Conservation (phyloP, 139 green algal species). For the Tetratostichococcus sp. region DNA sequence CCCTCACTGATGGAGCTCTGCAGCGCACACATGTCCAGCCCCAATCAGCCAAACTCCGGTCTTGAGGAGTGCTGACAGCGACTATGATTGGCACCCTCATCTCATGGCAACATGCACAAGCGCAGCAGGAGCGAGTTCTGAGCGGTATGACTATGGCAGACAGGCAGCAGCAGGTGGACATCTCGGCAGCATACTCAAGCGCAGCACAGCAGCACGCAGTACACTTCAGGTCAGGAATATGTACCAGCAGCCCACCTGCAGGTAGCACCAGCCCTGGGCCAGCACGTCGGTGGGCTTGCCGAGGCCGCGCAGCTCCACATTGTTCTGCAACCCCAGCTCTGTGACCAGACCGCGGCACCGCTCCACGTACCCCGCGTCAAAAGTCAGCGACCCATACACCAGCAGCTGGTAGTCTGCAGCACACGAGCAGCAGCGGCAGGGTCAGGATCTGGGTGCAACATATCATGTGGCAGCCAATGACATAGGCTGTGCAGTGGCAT, state of each 20-base stretch:
- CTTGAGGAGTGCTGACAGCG: too few relatives aligned
- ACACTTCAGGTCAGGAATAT: too few relatives aligned
- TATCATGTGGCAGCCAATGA: too few relatives aligned
- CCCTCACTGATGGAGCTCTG: slow-evolving; percentile 13
- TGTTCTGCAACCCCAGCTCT: slow-evolving; percentile 6
- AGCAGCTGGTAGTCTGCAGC: slow-evolving; percentile 12
- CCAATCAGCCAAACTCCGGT: too few relatives aligned
- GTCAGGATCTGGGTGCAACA: too few relatives aligned
- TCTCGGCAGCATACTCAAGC: background rate
- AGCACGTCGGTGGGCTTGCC: slow-evolving; percentile 11
- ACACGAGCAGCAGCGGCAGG: background rate
- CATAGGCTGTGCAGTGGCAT: too few relatives aligned
- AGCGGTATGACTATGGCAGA: too few relatives aligned
- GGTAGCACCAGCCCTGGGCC: slow-evolving; percentile 9
- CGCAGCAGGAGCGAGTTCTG: too few relatives aligned
- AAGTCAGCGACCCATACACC: slow-evolving; percentile 9
- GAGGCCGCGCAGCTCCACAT: slow-evolving; percentile 4
- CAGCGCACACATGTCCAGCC: background rate
- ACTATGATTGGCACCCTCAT: too few relatives aligned
- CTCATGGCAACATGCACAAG: too few relatives aligned
- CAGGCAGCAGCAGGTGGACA: too few relatives aligned
- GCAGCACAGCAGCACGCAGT: background rate
- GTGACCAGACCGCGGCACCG: slow-evolving; percentile 7
- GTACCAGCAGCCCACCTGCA: slow-evolving; percentile 6
- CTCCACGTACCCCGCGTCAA: slow-evolving; percentile 8